phyloP scores from a whole-genome alignment of 2,329 filamentous ascomycete genomes.

The Exophiala oligosperma region DNA sequence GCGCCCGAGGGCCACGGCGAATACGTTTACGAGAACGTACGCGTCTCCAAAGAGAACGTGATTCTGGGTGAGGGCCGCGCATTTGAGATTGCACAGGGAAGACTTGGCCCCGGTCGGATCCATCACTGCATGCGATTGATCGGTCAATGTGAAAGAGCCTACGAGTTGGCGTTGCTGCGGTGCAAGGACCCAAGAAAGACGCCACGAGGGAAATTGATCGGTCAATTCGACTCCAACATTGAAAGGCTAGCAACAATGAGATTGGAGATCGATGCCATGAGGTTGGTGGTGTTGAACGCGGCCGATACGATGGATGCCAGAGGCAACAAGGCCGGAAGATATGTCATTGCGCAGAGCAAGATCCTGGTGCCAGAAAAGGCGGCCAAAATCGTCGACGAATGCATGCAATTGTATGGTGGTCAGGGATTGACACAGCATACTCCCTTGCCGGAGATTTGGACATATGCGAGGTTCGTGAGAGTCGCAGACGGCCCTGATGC shows the following conservation, averaged over 20 bases:
- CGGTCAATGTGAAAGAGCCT: conserved; percentile 75
- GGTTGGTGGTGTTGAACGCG: conserved; percentile 81
- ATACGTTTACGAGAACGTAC: conserved; percentile 75
- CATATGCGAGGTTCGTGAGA: conserved; percentile 70
- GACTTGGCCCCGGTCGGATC: conserved; percentile 82
- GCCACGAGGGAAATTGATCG: conserved; percentile 77
- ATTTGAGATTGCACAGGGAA: conserved; percentile 90
- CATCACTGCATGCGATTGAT: conserved; percentile 87
- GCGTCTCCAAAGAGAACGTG: conserved; percentile 67
- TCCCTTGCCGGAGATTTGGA: conserved; percentile 48
- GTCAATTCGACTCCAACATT: conserved; percentile 81
- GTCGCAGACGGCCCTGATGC: conserved; percentile 86
- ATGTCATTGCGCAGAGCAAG: conserved; percentile 60
- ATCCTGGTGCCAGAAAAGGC: conserved; percentile 13
- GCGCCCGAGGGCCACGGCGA: conserved; percentile 88
- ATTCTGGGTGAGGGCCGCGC: conserved; percentile 81
- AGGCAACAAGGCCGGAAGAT: conserved; percentile 78
- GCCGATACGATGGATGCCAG: conserved; percentile 83
- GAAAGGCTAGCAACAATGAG: conserved; percentile 83
- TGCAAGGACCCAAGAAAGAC: conserved; percentile 82
- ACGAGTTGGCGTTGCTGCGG: conserved; percentile 84
- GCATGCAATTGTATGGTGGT: conserved; percentile 54
- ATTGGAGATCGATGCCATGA: conserved; percentile 80
- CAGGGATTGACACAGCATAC: no score
- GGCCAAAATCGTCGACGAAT: conserved; percentile 24